Conservation (phyloP, 2,329 filamentous ascomycete species). For the Phialemoniopsis sp. region DNA sequence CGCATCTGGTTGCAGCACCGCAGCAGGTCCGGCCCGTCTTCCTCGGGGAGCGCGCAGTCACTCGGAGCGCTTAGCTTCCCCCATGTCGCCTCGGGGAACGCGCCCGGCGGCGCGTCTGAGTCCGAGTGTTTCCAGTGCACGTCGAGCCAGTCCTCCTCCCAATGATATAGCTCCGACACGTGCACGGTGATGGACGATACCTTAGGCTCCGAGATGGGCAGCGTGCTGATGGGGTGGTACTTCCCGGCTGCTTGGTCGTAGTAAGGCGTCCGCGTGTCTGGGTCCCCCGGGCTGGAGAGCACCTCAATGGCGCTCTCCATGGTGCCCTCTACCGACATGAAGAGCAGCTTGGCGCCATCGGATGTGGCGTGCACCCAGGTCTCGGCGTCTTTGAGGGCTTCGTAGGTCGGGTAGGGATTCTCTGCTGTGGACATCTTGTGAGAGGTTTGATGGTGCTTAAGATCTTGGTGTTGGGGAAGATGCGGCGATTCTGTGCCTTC, state of each 20-base stretch:
- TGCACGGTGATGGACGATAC: constrained; percentile 8
- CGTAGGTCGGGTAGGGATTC: too few species aligned
- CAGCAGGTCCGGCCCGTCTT: not conserved
- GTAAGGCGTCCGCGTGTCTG: too few species aligned
- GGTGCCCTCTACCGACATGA: too few species aligned
- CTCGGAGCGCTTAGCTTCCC: not conserved
- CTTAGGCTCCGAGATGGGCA: constrained; percentile 4
- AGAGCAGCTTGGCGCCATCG: too few species aligned
- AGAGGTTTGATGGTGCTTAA: too few species aligned
- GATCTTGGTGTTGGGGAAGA: too few species aligned
- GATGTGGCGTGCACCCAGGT: too few species aligned
- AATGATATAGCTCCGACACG: constrained; percentile 1
- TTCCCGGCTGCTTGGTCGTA: not conserved
- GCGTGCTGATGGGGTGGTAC: constrained; percentile 3
- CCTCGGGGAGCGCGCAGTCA: not conserved
- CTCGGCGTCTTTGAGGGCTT: too few species aligned
- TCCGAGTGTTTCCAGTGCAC: not conserved
- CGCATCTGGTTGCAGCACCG: constrained; percentile 1
- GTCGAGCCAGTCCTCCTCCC: constrained; percentile 5
- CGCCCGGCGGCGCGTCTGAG: not conserved
- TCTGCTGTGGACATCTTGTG: too few species aligned
- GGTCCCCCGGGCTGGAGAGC: too few species aligned
- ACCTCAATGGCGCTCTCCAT: too few species aligned
- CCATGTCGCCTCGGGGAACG: not conserved
- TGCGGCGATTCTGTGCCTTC: too few species aligned